A percentile compares a stretch with the other conserved stretches of the same genome.
Conservation (phyloP, 495 filamentous ascomycete species). For the Annulohypoxylon bovei region DNA sequence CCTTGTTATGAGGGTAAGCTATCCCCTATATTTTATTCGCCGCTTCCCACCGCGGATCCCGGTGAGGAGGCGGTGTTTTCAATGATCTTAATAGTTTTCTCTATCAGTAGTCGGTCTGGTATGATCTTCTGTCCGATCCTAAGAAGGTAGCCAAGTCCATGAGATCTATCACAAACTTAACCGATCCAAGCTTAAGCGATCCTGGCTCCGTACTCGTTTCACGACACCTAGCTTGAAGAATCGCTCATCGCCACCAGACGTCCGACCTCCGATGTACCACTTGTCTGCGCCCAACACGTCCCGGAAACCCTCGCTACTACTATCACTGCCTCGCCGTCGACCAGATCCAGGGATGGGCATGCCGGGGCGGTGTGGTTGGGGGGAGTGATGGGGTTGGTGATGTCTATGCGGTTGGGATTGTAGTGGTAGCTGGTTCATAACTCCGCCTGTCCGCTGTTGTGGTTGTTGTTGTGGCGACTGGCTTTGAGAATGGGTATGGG, state of each 20-base stretch:
- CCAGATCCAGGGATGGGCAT: conserved; percentile 53
- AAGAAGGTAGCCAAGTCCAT: neutral
- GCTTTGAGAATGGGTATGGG: conserved; percentile 45
- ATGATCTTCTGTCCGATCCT: neutral
- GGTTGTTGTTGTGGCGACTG: conserved; percentile 48
- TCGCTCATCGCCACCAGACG: conserved; percentile 84
- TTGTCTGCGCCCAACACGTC: conserved; percentile 78
- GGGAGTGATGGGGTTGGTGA: conserved; percentile 34
- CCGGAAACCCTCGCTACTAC: conserved; percentile 78
- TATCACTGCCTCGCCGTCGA: conserved; percentile 79
- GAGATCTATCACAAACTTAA: conserved; percentile 60
- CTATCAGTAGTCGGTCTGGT: neutral
- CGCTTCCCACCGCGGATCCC: neutral
- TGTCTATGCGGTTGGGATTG: conserved; percentile 52
- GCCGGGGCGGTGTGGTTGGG: conserved; percentile 39
- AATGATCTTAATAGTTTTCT: neutral
- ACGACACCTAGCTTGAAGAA: conserved; percentile 79
- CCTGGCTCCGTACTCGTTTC: conserved; percentile 63
- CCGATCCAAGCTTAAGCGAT: conserved; percentile 65
- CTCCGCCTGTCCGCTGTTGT: conserved; percentile 49
- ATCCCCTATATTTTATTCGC: neutral
- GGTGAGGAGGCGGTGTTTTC: neutral
- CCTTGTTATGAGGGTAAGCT: neutral
- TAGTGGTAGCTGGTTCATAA: conserved; percentile 56
- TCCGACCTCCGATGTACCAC: conserved; percentile 90